Conservation (phyloP, 108 stramenopile genomes). For the Cyclotella distinguenda region DNA sequence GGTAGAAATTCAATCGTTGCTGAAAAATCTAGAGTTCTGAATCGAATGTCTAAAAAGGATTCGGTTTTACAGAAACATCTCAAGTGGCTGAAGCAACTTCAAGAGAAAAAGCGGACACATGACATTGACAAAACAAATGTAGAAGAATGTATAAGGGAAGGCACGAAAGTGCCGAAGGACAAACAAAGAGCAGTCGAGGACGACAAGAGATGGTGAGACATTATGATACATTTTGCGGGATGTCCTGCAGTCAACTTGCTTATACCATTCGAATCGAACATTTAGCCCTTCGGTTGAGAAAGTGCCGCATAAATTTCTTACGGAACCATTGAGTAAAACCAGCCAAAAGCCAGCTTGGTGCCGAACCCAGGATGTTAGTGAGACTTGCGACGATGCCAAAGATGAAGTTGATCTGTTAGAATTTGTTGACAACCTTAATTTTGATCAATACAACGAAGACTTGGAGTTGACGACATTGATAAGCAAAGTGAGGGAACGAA, state of each 20-base stretch:
- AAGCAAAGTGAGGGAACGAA: slow-evolving; percentile 46
- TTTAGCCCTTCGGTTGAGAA: too few relatives aligned
- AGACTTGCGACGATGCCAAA: slow-evolving; percentile 34
- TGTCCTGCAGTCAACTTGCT: too few relatives aligned
- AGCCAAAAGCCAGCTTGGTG: slow-evolving; percentile 69
- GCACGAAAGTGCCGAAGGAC: slow-evolving; percentile 40
- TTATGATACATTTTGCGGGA: too few relatives aligned
- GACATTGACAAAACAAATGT: slow-evolving; percentile 41
- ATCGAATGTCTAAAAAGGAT: slow-evolving; percentile 44
- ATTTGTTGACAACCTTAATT: slow-evolving; percentile 75
- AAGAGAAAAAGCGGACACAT: slow-evolving; percentile 20
- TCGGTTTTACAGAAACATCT: slow-evolving; percentile 35
- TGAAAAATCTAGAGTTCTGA: slow-evolving; percentile 41
- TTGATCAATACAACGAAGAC: slow-evolving; percentile 78
- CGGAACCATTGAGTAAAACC: too few relatives aligned
- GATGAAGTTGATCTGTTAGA: slow-evolving; percentile 73
- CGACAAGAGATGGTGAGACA: slow-evolving; percentile 8
- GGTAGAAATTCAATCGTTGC: slow-evolving; percentile 28
- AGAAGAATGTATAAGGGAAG: slow-evolving; percentile 22
- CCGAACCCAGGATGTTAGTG: slow-evolving; percentile 60
- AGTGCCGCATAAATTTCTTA: too few relatives aligned
- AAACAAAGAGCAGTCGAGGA: slow-evolving; percentile 36
- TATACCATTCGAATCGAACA: too few relatives aligned
- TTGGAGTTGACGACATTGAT: slow-evolving; percentile 63
- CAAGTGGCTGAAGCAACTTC: slow-evolving; percentile 42